Base-by-base conservation (phyloP, 306 rosid genomes). In the Vicia sativa region DNA sequence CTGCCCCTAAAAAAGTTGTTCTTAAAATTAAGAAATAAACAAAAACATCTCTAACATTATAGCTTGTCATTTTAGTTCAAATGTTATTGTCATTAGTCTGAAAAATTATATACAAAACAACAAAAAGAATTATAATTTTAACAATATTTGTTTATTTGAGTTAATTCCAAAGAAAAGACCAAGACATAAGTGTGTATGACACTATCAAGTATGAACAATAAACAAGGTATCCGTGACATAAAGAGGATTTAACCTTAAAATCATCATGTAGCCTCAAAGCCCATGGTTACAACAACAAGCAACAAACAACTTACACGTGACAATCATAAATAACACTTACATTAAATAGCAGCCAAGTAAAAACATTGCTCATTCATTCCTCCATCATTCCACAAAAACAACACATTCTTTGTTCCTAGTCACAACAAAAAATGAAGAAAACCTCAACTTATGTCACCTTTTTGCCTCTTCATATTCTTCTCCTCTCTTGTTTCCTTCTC, bases 291-390 rank as follows among this genome's bases (percentile, higher is more conserved):
- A 54, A 53, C 25, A 53, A 53, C 25, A 53, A 21, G 35, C 59
- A 53, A 23, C 16, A 54, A 55, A 55, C 61, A 55, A 12, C 61
- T 55, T 55, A 26, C 61, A 55, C 29, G 61, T 55, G 61, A 55
- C 61, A 25, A 11, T 1, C 18, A 55, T 26, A 26, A 43, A 43
- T 12, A 11, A 46, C 15, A 15, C 18, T 18, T 8, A 18, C 13
- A 49, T 44, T 78, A 81, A 78, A 74, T 53, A 70, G 66, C 69
- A 52, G 68, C 57, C 41, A 77, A 57, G 78, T 62, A 19, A 54
- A 21, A 70, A 59, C 68, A 34, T 53, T 35, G 28, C 19, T 44
- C 72, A 73, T 65, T 54, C 68, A 34, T 34, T 53, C 38, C 38
- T 53, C 38, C 38, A 34, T 34, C 52, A 50, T 71, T 42, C 45